Evolutionary conservation across 495 filamentous ascomycete genomes (phyloP).

Genomic region (Daldinia concentrica): DNA sequence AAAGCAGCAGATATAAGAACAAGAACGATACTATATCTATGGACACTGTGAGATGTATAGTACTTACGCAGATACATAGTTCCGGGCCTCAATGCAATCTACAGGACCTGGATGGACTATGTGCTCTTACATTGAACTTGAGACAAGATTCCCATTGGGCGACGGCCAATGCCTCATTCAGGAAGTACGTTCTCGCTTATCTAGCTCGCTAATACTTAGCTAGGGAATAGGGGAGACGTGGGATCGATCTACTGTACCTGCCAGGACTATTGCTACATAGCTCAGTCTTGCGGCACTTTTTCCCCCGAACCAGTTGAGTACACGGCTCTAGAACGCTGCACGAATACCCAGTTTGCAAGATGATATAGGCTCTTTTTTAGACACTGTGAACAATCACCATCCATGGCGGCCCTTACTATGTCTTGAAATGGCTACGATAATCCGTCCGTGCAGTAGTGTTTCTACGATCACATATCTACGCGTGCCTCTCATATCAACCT

Average conservation of each 20-base stretch:
- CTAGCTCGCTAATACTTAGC: conserved; percentile 1
- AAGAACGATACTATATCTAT: neutral
- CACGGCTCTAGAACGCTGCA: conserved; percentile 15
- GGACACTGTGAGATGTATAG: conserved; percentile 16
- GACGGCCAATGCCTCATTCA: neutral
- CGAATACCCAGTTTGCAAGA: conserved; percentile 1
- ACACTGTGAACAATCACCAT: conserved; percentile 31
- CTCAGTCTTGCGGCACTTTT: conserved; percentile 14
- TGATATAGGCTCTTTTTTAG: neutral
- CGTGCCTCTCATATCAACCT: conserved; percentile 9
- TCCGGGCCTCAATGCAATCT: conserved; percentile 5
- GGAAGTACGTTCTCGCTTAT: neutral
- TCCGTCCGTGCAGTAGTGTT: conserved; percentile 32
- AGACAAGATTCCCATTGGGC: conserved; percentile 10
- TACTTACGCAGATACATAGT: conserved; percentile 6
- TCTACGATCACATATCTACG: conserved; percentile 11
- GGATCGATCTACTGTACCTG: conserved; percentile 11
- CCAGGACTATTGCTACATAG: neutral
- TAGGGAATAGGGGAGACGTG: neutral
- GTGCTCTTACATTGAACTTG: conserved; percentile 5
- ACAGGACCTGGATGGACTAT: conserved; percentile 9
- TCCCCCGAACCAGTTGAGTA: conserved; percentile 12
- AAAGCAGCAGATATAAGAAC: neutral
- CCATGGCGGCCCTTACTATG: conserved; percentile 15
- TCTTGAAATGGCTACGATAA: conserved; percentile 18